Evolutionary conservation across 495 filamentous ascomycete species (phyloP), one percentile per base, ranked within the genome.

Genomic region (Viridothelium virens): DNA sequence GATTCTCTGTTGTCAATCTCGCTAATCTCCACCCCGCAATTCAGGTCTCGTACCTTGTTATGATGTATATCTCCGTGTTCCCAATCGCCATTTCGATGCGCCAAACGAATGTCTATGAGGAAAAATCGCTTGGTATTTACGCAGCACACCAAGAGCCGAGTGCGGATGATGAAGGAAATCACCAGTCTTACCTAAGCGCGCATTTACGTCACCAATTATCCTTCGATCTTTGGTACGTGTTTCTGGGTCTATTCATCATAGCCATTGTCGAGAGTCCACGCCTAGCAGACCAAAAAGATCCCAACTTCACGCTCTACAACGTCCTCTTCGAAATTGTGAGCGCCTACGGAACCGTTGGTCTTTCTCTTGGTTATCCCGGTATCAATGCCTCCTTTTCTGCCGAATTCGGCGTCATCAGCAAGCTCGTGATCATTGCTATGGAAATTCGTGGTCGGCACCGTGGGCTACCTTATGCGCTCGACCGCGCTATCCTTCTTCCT

Each of bases 21-120:
- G 79, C 89, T 5, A 75, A 79, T 0, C 80, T 97, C 14, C 93
- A 97, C 71, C 93, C 93, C 0, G 93, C 88, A 1, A 91, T 96
- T 12, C 93, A 97, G 72, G 89, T 94, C 3, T 96, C 91, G 18
- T 97, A 96, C 79, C 76, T 96, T 77, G 86, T 97, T 76, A 97
- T 97, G 93, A 97, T 97, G 93, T 97, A 97, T 75, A 97, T 97
- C 68, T 96, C 93, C 59, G 90, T 96, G 48, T 91, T 96, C 71
- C 93, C 93, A 36, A 93, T 97, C 70, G 93, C 93, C 68, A 96
- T 97, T 66, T 93, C 89, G 37, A 86, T 97, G 71, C 89, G 93
- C 66, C 84, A 90, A 63, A 97, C 93, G 44, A 97, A 97, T 75
- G 92, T 96, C 10, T 97, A 97, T 80, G 93, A 97, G 76, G 93